Base-by-base conservation (phyloP, 75 land plant genomes). In the Cupressus sempervirens region DNA sequence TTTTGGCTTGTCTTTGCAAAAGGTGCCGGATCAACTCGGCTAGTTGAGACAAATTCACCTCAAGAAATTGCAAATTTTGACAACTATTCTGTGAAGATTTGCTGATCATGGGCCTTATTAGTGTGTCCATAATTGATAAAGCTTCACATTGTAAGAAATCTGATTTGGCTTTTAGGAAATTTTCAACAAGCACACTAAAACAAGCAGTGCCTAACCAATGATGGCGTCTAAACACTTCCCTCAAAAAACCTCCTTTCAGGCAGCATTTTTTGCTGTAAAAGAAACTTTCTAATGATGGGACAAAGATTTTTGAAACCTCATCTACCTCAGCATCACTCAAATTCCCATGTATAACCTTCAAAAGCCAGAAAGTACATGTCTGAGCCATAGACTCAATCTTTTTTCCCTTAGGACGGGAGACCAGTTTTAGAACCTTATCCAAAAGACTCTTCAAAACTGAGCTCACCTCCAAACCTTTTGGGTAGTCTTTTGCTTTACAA, bases 401-500 rank as follows among this genome's bases (percentile, higher is more conserved):
- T 83, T 92, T 91, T 65, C 86, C 81, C 16, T 88, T 86, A 15
- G 93, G 88, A 76, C 89, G 88, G 7, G 94, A 90, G 1, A 93
- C 91, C 67, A 93, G 76, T 65, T 88, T 95, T 79, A 95, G 70
- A 83, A 89, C 87, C 86, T 94, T 93, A 77, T 91, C 87, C 70
- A 98, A 85, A 76, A 96, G 84, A 77, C 67, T 72, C 68, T 93
- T 89, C 14, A 97, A 87, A 58, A 68, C 67, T 18, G 89, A 29
- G 40, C 92, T 85, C 7, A 96, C 85, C 7, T 83, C 92, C 73
- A 85, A 83, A 48, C 90, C 93, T 88, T 90, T 95, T 12, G 99
- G 99, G 76, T 90, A 94, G 29, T 89, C 90, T 83, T 96, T 98
- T 13, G 89, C 89, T 85, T 98, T 96, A 82, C 96, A 91, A 30